phyloP scores from a whole-genome alignment of 192 early-diverging fungal species.

The Haplosporangium gracile region DNA sequence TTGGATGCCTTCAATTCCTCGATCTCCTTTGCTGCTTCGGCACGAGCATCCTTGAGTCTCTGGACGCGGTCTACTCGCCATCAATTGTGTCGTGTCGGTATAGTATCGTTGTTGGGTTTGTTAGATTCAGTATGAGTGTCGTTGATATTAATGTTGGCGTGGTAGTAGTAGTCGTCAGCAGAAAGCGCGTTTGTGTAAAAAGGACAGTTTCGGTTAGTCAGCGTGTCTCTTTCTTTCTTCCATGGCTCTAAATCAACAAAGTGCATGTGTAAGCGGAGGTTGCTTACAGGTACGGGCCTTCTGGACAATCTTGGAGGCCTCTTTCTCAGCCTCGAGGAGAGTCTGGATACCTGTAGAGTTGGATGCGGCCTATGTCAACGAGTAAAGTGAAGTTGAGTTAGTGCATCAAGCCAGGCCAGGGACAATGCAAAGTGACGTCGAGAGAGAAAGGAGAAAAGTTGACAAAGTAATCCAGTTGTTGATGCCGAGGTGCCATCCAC shows the following conservation, averaged over 20 bases:
- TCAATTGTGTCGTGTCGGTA: neutral
- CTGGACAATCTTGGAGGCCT: slow-evolving; percentile 92
- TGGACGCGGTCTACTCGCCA: slow-evolving; percentile 81
- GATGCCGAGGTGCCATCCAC: too few relatives aligned
- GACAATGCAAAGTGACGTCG: neutral
- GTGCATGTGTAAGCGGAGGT: neutral
- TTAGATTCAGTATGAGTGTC: too few relatives aligned
- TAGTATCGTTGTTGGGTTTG: neutral
- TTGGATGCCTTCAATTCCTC: slow-evolving; percentile 88
- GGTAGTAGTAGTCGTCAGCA: too few relatives aligned
- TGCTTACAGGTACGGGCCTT: slow-evolving; percentile 89
- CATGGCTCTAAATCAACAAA: neutral
- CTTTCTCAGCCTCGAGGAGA: slow-evolving; percentile 97
- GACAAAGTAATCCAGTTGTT: neutral
- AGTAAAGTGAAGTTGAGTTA: neutral
- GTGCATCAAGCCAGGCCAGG: neutral
- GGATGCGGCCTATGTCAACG: slow-evolving; percentile 59
- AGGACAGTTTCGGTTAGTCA: neutral
- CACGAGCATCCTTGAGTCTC: slow-evolving; percentile 95
- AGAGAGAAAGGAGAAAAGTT: neutral
- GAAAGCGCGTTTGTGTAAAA: too few relatives aligned
- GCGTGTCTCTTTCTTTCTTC: neutral
- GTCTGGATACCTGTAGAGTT: slow-evolving; percentile 95
- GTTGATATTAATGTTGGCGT: too few relatives aligned
- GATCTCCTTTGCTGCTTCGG: slow-evolving; percentile 94